Conservation (phyloP, 2,329 filamentous ascomycete species). For the Pseudophaeomoniella oleicola region DNA sequence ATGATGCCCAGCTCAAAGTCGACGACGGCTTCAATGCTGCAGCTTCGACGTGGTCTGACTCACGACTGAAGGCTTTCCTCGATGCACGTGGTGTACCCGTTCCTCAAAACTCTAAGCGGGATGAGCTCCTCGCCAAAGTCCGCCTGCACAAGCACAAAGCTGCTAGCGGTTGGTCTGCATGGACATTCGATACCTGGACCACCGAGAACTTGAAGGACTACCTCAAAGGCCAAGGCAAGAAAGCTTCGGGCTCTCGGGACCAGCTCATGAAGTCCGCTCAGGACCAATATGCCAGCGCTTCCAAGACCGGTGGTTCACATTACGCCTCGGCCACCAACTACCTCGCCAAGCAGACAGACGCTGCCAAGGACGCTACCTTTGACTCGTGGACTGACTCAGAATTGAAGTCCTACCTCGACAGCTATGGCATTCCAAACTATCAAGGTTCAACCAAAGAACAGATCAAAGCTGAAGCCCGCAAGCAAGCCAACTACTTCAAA, state of each 20-base stretch:
- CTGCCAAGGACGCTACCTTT: conserved; percentile 52
- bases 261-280: conserved; percentile 49
- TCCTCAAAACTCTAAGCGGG: conserved; percentile 54
- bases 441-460: conserved; percentile 56
- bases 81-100: conserved; percentile 64
- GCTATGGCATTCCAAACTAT: conserved; percentile 55
- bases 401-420: conserved; percentile 66
- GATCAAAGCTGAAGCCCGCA: conserved; percentile 54
- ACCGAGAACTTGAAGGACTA: conserved; percentile 52
- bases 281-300: conserved; percentile 30
- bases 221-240: conserved; percentile 37
- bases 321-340: conserved; percentile 58
- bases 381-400: conserved; percentile 59
- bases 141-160: conserved; percentile 59
- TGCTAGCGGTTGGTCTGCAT: conserved; percentile 51
- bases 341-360: conserved; percentile 48
- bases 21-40: conserved; percentile 54
- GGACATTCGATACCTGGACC: conserved; percentile 69
- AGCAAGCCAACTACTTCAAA: conserved; percentile 61
- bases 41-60: conserved; percentile 55
- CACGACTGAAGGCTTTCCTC: conserved; percentile 61
- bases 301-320: conserved; percentile 27
- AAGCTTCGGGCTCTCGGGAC: conserved; percentile 53
- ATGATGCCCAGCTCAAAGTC: conserved; percentile 46
- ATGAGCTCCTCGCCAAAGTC: conserved; percentile 62